phyloP scores from a whole-genome alignment of 2,329 filamentous ascomycete species.

The Diaporthe amygdali region DNA sequence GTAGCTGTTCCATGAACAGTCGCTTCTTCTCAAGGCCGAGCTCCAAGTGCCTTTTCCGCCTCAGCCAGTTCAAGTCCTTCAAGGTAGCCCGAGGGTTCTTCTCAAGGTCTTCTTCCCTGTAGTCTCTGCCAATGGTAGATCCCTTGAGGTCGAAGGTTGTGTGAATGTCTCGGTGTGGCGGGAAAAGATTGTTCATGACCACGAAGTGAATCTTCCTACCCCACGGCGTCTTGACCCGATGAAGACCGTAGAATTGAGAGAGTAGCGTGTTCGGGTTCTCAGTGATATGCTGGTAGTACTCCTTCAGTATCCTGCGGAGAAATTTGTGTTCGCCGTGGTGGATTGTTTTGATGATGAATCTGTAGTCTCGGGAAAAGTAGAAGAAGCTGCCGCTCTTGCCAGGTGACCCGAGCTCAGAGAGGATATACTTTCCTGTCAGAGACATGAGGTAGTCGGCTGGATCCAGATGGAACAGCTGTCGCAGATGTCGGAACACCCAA shows the following conservation, averaged over 20 bases:
- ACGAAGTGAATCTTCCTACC: conserved; percentile 99
- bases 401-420: conserved; percentile 94
- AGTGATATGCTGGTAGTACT: conserved; percentile 92
- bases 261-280: conserved; percentile 93
- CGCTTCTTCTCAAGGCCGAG: conserved; percentile 88
- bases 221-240: conserved; percentile 97
- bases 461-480: conserved; percentile 86
- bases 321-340: conserved; percentile 95
- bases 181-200: conserved; percentile 99
- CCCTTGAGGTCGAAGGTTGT: conserved; percentile 97
- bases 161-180: conserved; percentile 96
- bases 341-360: conserved; percentile 99
- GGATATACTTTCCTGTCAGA: conserved; percentile 96
- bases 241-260: conserved; percentile 96
- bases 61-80: conserved; percentile 96
- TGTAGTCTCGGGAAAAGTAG: conserved; percentile 99
- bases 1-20: conserved; percentile 86
- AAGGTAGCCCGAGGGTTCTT: conserved; percentile 90
- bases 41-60: conserved; percentile 83
- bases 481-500: conserved; percentile 95
- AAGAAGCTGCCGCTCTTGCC: conserved; percentile 99
- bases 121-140: conserved; percentile 91
- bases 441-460: conserved; percentile 99
- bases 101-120: conserved; percentile 84
- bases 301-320: conserved; percentile 79